These are phyloP conservation scores for Cladosporium colombiae DNA, from an alignment of 2,329 filamentous ascomycete genomes.

Conservation along the genomic window DNA sequence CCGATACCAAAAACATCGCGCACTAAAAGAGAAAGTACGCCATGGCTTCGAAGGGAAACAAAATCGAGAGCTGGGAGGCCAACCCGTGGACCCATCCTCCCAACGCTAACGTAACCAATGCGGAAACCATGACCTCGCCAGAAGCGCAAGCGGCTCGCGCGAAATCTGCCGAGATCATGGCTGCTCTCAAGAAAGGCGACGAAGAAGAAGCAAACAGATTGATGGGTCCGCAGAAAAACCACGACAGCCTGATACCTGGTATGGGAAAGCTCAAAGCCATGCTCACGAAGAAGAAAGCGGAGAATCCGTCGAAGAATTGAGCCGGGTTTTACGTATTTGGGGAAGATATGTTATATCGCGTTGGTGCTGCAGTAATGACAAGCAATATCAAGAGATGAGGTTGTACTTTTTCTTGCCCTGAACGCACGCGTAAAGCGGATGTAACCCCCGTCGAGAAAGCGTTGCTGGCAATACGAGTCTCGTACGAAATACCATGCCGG, in stretches of 20 bases:
- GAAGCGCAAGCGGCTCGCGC: constrained; percentile 29
- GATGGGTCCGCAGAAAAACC: constrained; percentile 23
- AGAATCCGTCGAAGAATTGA: neutral
- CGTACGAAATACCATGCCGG: constrained; percentile 4
- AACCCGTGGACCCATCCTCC: constrained; percentile 24
- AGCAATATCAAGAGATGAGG: neutral
- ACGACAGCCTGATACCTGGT: constrained; percentile 13
- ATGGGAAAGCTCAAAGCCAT: constrained; percentile 16
- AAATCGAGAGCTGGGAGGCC: constrained; percentile 25
- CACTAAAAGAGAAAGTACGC: neutral
- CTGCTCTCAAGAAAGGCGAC: constrained; percentile 30
- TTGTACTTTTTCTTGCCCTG: neutral
- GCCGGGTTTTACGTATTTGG: neutral
- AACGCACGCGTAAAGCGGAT: neutral
- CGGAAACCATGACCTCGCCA: constrained; percentile 28
- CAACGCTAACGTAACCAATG: constrained; percentile 30
- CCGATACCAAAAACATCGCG: neutral
- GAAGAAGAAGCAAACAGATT: constrained; percentile 29
- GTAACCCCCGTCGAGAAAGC: neutral
- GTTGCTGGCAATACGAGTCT: neutral
- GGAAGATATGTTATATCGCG: neutral
- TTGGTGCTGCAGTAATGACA: neutral
- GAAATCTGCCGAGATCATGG: constrained; percentile 30
- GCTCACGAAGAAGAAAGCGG: neutral
- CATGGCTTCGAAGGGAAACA: constrained; percentile 22